Evolutionary conservation across 257 asterid species (phyloP).

Genomic region (Asclepias syriaca): DNA sequence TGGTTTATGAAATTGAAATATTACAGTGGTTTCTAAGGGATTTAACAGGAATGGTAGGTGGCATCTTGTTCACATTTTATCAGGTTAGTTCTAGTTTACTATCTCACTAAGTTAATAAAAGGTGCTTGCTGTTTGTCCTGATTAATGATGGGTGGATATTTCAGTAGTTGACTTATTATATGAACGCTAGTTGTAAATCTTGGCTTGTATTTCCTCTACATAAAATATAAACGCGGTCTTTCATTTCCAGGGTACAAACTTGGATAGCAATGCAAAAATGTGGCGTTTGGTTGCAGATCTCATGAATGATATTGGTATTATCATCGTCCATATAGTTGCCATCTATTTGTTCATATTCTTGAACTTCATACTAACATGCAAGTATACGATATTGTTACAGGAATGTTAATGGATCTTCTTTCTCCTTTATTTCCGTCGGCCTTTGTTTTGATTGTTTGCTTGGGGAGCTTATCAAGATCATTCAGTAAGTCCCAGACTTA

Average conservation of each 20-base stretch:
- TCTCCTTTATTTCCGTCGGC: constrained; percentile 94
- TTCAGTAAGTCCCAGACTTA: constrained; percentile 60
- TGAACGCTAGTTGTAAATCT: background rate
- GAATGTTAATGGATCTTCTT: constrained; percentile 98
- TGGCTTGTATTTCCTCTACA: constrained; percentile 1
- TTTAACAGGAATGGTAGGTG: constrained; percentile 97
- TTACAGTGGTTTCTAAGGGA: constrained; percentile 94
- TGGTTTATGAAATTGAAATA: constrained; percentile 13
- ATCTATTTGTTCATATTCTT: background rate
- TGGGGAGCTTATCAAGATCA: constrained; percentile 95
- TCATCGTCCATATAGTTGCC: background rate
- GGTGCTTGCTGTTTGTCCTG: no score
- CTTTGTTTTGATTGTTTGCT: constrained; percentile 72
- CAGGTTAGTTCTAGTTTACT: constrained; percentile 43
- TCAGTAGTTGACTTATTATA: background rate
- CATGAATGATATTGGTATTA: constrained; percentile 91
- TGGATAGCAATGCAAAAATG: constrained; percentile 97
- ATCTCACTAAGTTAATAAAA: background rate
- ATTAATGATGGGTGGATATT: background rate
- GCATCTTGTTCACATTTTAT: constrained; percentile 79
- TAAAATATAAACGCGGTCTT: background rate
- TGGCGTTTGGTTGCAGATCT: constrained; percentile 99
- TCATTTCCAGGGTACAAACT: constrained; percentile 67
- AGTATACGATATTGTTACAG: constrained; percentile 40
- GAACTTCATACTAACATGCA: background rate